Evolutionary conservation across 176 grass and related monocot species (phyloP).

Genomic region (Miscanthus lutarioriparius): DNA sequence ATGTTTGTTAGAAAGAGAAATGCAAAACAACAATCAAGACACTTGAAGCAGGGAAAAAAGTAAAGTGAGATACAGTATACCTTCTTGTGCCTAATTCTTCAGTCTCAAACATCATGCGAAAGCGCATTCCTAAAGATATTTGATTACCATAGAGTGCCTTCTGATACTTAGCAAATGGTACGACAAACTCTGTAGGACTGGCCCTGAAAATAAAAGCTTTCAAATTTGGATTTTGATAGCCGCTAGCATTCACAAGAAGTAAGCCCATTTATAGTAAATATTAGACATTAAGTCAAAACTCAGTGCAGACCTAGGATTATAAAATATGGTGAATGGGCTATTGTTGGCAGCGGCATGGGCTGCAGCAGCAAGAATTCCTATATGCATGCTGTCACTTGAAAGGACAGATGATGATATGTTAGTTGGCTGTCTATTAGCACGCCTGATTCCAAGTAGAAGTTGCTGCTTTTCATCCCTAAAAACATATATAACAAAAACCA

Average conservation of each 20-base stretch:
- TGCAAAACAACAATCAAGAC: background rate
- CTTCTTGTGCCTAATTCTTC: conserved; percentile 81
- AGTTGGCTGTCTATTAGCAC: conserved; percentile 69
- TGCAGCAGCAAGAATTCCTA: conserved; percentile 88
- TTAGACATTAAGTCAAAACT: background rate
- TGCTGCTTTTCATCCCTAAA: conserved; percentile 80
- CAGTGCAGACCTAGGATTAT: conserved; percentile 76
- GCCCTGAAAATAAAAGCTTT: conserved; percentile 56
- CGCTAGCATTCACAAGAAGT: background rate
- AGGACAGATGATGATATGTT: conserved; percentile 85
- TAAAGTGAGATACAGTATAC: conserved; percentile 36
- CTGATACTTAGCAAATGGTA: conserved; percentile 77
- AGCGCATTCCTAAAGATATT: conserved; percentile 88
- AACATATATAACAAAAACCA: background rate
- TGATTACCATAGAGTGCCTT: conserved; percentile 76
- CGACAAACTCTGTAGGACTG: conserved; percentile 87
- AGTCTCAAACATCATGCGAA: conserved; percentile 90
- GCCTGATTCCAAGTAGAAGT: conserved; percentile 76
- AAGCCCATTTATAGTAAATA: background rate
- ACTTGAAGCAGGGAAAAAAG: conserved; percentile 6
- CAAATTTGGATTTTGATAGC: conserved; percentile 27
- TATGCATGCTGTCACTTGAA: conserved; percentile 96
- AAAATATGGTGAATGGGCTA: conserved; percentile 91
- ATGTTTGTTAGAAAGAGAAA: background rate
- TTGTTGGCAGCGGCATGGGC: conserved; percentile 79